Percentiles rank a stretch among this genome's conserved stretches.
These are phyloP conservation scores for Xerocomellus amylosporus DNA, from an alignment of 768 basidiomycete genomes.

Conservation along the genomic window DNA sequence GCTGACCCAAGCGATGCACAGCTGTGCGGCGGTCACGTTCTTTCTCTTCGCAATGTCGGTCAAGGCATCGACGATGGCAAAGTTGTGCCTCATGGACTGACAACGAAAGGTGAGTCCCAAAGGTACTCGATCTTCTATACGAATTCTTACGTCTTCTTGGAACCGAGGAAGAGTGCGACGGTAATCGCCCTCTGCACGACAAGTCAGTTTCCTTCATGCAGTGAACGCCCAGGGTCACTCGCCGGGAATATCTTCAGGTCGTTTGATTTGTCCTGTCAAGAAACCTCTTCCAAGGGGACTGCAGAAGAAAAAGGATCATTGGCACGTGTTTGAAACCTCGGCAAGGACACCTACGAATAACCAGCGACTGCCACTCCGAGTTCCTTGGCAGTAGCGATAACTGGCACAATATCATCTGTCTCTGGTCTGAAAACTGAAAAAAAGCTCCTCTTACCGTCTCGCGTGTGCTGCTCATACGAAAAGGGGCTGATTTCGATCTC, in stretches of 20 bases:
- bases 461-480: conserved; percentile 52
- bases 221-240: neutral
- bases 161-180: conserved; percentile 40
- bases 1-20: conserved; percentile 43
- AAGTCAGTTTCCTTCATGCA: neutral
- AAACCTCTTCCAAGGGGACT: conserved; percentile 56
- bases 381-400: conserved; percentile 52
- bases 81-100: conserved; percentile 33
- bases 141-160: conserved; percentile 36
- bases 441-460: conserved; percentile 31
- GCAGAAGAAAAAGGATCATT: neutral
- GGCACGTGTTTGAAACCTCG: too few relatives aligned
- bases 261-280: conserved; percentile 50
- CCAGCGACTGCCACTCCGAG: conserved; percentile 58
- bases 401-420: conserved; percentile 13
- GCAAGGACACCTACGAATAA: conserved; percentile 46
- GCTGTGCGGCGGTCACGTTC: conserved; percentile 41
- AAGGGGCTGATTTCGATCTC: conserved; percentile 70
- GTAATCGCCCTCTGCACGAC: conserved; percentile 37
- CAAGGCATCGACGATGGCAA: conserved; percentile 43
- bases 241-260: conserved; percentile 34
- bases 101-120: neutral
- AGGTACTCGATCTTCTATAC: neutral
- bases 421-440: neutral
- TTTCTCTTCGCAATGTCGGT: conserved; percentile 40